Evolutionary conservation across 2,329 filamentous ascomycete genomes (phyloP).

Genomic region (Blastomyces silverae): DNA sequence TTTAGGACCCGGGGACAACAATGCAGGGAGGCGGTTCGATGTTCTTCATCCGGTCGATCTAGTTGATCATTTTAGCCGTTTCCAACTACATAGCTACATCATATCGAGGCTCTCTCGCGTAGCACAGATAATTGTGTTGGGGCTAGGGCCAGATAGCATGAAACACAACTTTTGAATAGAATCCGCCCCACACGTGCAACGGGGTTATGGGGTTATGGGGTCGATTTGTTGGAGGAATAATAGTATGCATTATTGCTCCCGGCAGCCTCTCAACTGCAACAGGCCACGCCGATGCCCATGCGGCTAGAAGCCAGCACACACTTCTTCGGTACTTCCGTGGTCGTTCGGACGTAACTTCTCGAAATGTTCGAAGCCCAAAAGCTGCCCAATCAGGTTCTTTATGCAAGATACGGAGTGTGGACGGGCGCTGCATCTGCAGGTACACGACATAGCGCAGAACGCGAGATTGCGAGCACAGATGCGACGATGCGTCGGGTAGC

Average conservation of each 20-base stretch:
- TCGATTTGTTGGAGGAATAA: too few relatives aligned
- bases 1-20: not conserved
- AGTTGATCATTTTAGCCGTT: not conserved
- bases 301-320: not conserved
- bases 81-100: not conserved
- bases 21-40: too few relatives aligned
- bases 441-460: not conserved
- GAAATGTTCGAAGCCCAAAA: not conserved
- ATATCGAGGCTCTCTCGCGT: not conserved
- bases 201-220: not conserved
- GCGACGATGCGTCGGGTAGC: not conserved
- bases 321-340: not conserved
- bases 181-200: not conserved
- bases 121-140: not conserved
- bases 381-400: not conserved
- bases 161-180: not conserved
- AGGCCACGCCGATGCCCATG: not conserved
- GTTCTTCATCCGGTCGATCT: not conserved
- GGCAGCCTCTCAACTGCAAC: not conserved
- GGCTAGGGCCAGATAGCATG: not conserved
- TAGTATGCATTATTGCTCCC: not conserved
- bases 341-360: not conserved
- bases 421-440: not conserved
- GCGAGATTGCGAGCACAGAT: not conserved
- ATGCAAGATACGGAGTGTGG: not conserved